Base-by-base conservation (phyloP, 352 stramenopile species). In the Elongisporangium senticosum region DNA sequence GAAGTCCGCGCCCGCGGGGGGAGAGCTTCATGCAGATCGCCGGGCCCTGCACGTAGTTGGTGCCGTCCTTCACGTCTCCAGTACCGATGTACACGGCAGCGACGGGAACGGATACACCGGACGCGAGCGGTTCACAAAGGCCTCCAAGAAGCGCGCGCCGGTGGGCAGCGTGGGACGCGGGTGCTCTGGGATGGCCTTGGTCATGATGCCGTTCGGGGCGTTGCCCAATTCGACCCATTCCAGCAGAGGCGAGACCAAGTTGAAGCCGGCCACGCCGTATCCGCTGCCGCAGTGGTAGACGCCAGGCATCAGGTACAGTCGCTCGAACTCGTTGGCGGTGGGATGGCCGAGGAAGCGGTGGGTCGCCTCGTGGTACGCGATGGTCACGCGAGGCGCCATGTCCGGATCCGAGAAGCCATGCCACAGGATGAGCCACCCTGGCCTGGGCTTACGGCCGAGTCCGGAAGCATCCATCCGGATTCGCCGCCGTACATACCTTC, bases 211-310 rank as follows among this genome's bases (percentile, higher is more conserved):
- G 26, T 67, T 60, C 0, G 68, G 68, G 13, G 58, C 54, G 0
- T 37, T 54, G 17, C 59, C 62, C 54, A 60, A 39, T 53, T 80
- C 63, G n/a, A 77, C 65, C 68, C 65, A 74, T 24, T 76, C 23
- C 20, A 76, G 54, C 50, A 79, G 58, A 21, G 71, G 65, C n/a
- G 62, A 72, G n/a, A 79, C 54, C 2, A 79, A 60, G n/a, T 79
- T 63, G 13, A 72, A 60, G 0, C 63, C 55, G 10, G 71, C 58
- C 62, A 71, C 68, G 19, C 71, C 71, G 6, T 79, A 61, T 6
- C 71, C 71, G 17, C n/a, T 55, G 28, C 68, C 61, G 47, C 67
- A 75, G 55, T 79, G 71, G 56, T 75, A 64, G 14, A 75, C 67
- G 2, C 67, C 70, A 22, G 70, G 67, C 47, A 78, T 58, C 17